A percentile compares a stretch with the other conserved stretches of the same genome.
These are phyloP conservation scores for Plasmodium knowlesi DNA, from an alignment of 169 alveolate species.

Conservation along the genomic window DNA sequence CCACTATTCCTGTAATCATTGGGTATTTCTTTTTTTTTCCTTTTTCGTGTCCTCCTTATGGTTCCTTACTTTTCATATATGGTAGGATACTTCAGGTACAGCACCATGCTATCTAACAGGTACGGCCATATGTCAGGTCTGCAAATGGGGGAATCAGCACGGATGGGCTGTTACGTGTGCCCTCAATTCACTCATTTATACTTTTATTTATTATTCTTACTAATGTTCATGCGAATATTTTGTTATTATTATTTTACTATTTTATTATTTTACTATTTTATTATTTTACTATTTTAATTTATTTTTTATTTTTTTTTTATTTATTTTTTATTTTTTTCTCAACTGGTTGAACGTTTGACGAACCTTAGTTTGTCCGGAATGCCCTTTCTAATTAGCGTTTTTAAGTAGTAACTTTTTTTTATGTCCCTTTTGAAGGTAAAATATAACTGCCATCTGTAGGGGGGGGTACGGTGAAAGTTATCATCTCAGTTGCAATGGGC, in stretches of 20 bases:
- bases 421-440: conserved; percentile 58
- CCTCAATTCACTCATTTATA: neutral
- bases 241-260: no score
- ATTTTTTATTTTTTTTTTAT: no score
- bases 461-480: neutral
- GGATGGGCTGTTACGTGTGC: neutral
- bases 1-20: neutral
- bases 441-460: conserved; percentile 44
- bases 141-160: neutral
- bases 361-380: conserved; percentile 85
- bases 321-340: no score
- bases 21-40: neutral
- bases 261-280: no score
- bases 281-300: no score
- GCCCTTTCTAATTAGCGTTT: conserved; percentile 83
- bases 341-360: neutral
- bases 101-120: conserved; percentile 62
- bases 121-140: conserved; percentile 74
- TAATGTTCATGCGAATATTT: neutral
- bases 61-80: conserved; percentile 60
- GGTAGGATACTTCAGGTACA: conserved; percentile 59
- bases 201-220: neutral
- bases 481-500: neutral
- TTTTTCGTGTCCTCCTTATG: neutral
- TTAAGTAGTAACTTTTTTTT: conserved; percentile 68